Evolutionary conservation across 2,329 filamentous ascomycete species (phyloP).

Genomic region (Aspergillus versicolor): DNA sequence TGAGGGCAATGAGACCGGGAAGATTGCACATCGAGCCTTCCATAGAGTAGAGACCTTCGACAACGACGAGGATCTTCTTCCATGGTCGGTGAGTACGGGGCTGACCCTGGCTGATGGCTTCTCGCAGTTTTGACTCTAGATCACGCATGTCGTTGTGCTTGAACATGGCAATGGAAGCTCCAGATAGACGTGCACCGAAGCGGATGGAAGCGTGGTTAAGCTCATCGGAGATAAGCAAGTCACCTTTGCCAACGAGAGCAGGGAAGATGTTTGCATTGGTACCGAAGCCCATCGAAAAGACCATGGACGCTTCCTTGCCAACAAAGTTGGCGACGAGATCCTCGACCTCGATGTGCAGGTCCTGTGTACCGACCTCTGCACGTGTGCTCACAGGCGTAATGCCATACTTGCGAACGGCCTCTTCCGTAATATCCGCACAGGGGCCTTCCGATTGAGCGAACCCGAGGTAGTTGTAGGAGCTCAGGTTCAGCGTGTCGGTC

Average conservation of each 20-base stretch:
- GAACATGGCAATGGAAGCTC: constrained; percentile 93
- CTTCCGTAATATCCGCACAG: constrained; percentile 90
- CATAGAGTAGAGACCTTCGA: constrained; percentile 98
- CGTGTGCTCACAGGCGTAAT: constrained; percentile 79
- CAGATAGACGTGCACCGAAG: constrained; percentile 88
- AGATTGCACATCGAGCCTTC: constrained; percentile 98
- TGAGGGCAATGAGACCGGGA: constrained; percentile 81
- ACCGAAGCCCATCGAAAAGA: constrained; percentile 98
- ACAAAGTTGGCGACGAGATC: constrained; percentile 85
- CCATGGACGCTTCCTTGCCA: constrained; percentile 90
- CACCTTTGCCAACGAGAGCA: constrained; percentile 87
- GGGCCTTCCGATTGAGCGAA: constrained; percentile 97
- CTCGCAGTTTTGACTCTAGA: constrained; percentile 80
- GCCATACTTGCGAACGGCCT: constrained; percentile 79
- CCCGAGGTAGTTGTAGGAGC: constrained; percentile 98
- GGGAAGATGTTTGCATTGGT: constrained; percentile 94
- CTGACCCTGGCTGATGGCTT: constrained; percentile 93
- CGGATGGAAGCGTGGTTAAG: constrained; percentile 97
- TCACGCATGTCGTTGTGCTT: constrained; percentile 95
- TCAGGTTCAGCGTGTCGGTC: constrained; percentile 96
- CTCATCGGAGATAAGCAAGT: constrained; percentile 92
- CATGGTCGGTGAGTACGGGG: constrained; percentile 97
- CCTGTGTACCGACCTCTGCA: constrained; percentile 79
- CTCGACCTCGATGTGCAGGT: constrained; percentile 86
- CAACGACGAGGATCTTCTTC: constrained; percentile 97